Percentiles rank a stretch among this genome's conserved stretches.
Conservation (phyloP, 73 alveolate species). For the Stentor coeruleus region DNA sequence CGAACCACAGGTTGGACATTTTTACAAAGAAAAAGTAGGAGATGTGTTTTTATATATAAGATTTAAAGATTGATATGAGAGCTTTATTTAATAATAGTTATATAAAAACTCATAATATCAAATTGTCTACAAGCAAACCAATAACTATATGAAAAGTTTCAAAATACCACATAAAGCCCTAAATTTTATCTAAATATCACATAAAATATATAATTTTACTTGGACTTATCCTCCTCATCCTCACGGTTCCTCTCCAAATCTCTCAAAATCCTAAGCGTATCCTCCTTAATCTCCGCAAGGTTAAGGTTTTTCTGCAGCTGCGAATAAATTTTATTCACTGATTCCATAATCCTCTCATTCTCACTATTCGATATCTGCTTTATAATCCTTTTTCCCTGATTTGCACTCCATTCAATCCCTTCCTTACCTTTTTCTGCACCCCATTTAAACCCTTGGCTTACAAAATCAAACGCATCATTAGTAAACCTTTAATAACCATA, state of each 20-base stretch:
- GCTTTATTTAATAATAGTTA: too few relatives aligned
- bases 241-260: not conserved
- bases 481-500: not conserved
- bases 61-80: too few relatives aligned
- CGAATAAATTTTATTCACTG: not conserved
- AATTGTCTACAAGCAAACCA: too few relatives aligned
- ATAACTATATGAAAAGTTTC: too few relatives aligned
- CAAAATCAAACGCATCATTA: not conserved
- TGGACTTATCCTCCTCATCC: too few relatives aligned
- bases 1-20: slow-evolving; percentile 21
- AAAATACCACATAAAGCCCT: too few relatives aligned
- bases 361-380: not conserved
- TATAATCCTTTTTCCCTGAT: not conserved
- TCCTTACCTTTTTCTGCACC: not conserved
- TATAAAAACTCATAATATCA: too few relatives aligned
- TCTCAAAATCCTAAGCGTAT: not conserved
- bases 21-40: too few relatives aligned
- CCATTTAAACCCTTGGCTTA: not conserved
- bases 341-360: not conserved
- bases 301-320: not conserved
- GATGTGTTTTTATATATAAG: too few relatives aligned
- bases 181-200: too few relatives aligned
- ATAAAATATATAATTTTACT: too few relatives aligned
- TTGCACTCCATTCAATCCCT: not conserved
- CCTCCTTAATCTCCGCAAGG: not conserved